Evolutionary conservation across 2,329 filamentous ascomycete genomes (phyloP), one percentile per base, ranked within the genome.

Genomic region (Pseudogymnoascus pannorum): DNA sequence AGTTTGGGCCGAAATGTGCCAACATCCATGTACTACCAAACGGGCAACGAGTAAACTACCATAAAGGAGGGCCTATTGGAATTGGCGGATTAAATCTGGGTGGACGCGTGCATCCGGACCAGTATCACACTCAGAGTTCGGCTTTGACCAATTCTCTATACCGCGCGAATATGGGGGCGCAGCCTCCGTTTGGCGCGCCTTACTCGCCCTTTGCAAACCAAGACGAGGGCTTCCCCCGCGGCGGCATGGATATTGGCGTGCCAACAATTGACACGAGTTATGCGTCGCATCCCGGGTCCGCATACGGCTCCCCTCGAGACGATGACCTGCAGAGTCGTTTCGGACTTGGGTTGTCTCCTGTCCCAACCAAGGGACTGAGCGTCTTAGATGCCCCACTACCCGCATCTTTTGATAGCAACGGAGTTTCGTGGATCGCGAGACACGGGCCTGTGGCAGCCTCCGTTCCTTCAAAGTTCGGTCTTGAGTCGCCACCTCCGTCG

Each of bases 1-100:
- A 97, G 75, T 99, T 97, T 74, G 94, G 94, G 65, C 89, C 91
- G 66, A 97, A 97, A 77, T 99, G 94, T 80, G 93, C 93, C 71
- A 91, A 97, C 72, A 91, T 95, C 66, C 94, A 99, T 75, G 89
- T 97, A 70, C 87, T 97, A 57, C 92, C 92, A 68, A 92, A 97
- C 75, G 94, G 94, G 63, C 87, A 91, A 69, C 86, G 93, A 72
- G 91, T 97, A 72, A 97, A 97, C 75, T 87, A 87, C 69, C 81
- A 84, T 69, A 86, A 86, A 72, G 84, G 84, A 70, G 83, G 83
- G 77, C 89, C 81, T 78, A 88, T 31, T 78, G 76, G 68, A 71
- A 76, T 54, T 74, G 74, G 62, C 74, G 76, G 65, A 63, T 68
- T 85, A 62, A 85, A 79, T 78, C 87, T 81, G 74, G 87, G 79